Evolutionary conservation across 1,139 yeast genomes (phyloP).

Genomic region (Candida albicans): DNA sequence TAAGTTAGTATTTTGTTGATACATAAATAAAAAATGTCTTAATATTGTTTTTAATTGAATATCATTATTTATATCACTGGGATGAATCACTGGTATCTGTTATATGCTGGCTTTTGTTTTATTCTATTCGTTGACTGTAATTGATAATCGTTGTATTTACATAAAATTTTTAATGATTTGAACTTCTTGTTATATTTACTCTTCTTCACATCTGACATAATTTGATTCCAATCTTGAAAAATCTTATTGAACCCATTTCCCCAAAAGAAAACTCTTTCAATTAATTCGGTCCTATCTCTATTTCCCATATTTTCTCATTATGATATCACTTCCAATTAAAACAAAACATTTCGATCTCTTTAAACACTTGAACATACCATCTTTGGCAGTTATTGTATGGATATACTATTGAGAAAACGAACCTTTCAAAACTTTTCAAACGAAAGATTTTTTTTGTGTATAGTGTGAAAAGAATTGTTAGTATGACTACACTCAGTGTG

Average conservation of each 20-base stretch:
- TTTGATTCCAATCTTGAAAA: too few relatives aligned
- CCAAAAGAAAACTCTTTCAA: too few relatives aligned
- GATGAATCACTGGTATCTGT: background rate
- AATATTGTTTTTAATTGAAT: background rate
- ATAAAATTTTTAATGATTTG: too few relatives aligned
- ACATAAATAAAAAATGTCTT: too few relatives aligned
- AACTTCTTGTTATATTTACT: too few relatives aligned
- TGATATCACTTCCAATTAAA: background rate
- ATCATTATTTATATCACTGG: background rate
- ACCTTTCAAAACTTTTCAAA: slow-evolving; percentile 9
- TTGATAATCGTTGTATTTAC: too few relatives aligned
- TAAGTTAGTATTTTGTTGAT: slow-evolving; percentile 14
- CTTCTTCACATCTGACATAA: too few relatives aligned
- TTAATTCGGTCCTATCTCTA: too few relatives aligned
- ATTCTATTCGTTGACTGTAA: too few relatives aligned
- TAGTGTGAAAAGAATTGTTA: background rate
- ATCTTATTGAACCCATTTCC: too few relatives aligned
- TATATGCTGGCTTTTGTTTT: background rate
- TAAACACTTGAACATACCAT: slow-evolving; percentile 11
- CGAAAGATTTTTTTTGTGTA: slow-evolving; percentile 7
- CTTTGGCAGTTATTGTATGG: slow-evolving; percentile 13
- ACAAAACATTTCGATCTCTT: background rate
- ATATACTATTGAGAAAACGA: background rate
- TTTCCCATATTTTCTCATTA: background rate
- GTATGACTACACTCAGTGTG: background rate